phyloP scores from a whole-genome alignment of 768 basidiomycete species.

The Mycena galopus region DNA sequence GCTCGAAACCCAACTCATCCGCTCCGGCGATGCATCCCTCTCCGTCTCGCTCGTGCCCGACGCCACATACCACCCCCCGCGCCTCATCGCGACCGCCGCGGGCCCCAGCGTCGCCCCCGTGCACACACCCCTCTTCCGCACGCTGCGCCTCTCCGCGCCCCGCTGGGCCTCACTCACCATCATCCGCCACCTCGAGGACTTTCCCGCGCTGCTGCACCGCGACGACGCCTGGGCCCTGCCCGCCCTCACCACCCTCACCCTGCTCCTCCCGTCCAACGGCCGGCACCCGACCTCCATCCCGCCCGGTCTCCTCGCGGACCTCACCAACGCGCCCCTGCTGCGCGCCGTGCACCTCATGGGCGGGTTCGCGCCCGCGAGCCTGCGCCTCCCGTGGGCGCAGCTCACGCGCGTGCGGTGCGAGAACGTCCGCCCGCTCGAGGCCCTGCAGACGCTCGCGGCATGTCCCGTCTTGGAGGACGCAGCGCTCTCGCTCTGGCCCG shows the following conservation, averaged over 20 bases:
- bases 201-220: constrained; percentile 6
- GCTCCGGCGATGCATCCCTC: constrained; percentile 11
- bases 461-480: constrained; percentile 3
- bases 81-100: too few species aligned
- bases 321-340: constrained; percentile 21
- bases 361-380: constrained; percentile 24
- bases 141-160: neutral
- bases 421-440: constrained; percentile 27
- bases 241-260: constrained; percentile 24
- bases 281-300: constrained; percentile 5
- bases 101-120: too few species aligned
- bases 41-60: too few species aligned
- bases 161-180: constrained; percentile 33
- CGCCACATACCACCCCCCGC: neutral
- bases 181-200: constrained; percentile 24
- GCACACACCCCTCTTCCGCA: constrained; percentile 11
- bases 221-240: constrained; percentile 30
- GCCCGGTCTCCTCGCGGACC: neutral
- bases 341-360: constrained; percentile 34
- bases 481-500: constrained; percentile 23
- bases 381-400: constrained; percentile 30
- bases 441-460: constrained; percentile 15
- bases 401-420: constrained; percentile 23
- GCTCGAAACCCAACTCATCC: constrained; percentile 22
- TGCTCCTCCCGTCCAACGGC: constrained; percentile 9